phyloP scores from a whole-genome alignment of 495 filamentous ascomycete species.

The Opeltia flavorubescens region DNA sequence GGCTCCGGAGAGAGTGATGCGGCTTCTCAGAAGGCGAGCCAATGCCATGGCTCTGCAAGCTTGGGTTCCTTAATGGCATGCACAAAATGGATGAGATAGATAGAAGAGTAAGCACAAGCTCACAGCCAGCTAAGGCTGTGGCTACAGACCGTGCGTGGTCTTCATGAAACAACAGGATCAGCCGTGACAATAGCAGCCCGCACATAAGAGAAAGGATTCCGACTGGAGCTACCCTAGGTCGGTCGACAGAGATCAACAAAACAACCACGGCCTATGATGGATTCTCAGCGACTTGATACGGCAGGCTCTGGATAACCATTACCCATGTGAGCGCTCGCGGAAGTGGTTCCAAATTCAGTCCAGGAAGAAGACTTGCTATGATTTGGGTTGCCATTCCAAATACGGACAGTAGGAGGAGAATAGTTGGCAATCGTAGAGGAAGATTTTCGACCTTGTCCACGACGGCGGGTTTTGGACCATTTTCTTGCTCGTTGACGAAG shows the following conservation, averaged over 20 bases:
- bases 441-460: slow-evolving; percentile 14
- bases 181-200: slow-evolving; percentile 20
- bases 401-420: slow-evolving; percentile 28
- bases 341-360: slow-evolving; percentile 13
- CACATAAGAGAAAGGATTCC: slow-evolving; percentile 26
- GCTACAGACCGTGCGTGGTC: slow-evolving; percentile 15
- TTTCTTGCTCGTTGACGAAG: slow-evolving; percentile 32
- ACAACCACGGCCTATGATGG: slow-evolving; percentile 27
- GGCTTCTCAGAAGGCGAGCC: slow-evolving; percentile 42
- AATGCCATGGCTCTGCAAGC: slow-evolving; percentile 44
- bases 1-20: slow-evolving; percentile 48
- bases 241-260: slow-evolving; percentile 31
- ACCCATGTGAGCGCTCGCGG: slow-evolving; percentile 35
- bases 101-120: slow-evolving; percentile 26
- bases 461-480: slow-evolving; percentile 17
- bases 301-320: slow-evolving; percentile 7
- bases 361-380: slow-evolving; percentile 24
- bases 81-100: slow-evolving; percentile 40
- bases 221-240: slow-evolving; percentile 32
- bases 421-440: slow-evolving; percentile 19
- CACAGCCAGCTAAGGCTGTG: slow-evolving; percentile 26
- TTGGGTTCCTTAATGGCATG: slow-evolving; percentile 59
- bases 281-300: slow-evolving; percentile 4
- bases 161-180: slow-evolving; percentile 24
- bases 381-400: slow-evolving; percentile 29